Conservation (phyloP, 2,329 filamentous ascomycete species). For the Neonectria punicea region DNA sequence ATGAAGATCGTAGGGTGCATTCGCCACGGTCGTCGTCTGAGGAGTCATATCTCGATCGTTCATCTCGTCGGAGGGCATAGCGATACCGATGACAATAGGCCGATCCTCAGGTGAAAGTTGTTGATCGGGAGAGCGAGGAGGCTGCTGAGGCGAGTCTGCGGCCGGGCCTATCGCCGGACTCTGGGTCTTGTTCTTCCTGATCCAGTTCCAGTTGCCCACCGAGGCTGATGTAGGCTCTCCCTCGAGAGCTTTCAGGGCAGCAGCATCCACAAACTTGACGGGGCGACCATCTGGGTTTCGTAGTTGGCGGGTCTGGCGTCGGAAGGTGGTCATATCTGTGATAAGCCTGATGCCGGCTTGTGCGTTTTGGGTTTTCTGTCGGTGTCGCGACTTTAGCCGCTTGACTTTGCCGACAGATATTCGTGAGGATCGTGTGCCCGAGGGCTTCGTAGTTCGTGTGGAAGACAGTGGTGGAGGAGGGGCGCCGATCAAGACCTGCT, state of each 20-base stretch:
- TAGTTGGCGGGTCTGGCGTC: slow-evolving; percentile 50
- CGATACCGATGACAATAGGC: slow-evolving; percentile 79
- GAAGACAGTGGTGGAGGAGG: slow-evolving; percentile 32
- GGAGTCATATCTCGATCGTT: slow-evolving; percentile 54
- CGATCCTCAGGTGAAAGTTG: slow-evolving; percentile 75
- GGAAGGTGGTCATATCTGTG: slow-evolving; percentile 72
- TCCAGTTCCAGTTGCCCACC: slow-evolving; percentile 68
- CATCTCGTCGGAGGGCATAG: slow-evolving; percentile 62
- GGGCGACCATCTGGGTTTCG: slow-evolving; percentile 46
- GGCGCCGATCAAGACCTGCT: slow-evolving; percentile 47
- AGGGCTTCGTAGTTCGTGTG: slow-evolving; percentile 25
- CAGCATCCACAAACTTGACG: slow-evolving; percentile 66
- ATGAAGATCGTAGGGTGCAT: slow-evolving; percentile 41
- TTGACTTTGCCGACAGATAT: slow-evolving; percentile 54
- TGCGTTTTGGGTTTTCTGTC: slow-evolving; percentile 70
- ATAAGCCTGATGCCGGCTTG: slow-evolving; percentile 74
- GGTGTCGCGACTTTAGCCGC: slow-evolving; percentile 66
- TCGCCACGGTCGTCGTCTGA: slow-evolving; percentile 58
- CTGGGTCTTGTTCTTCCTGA: slow-evolving; percentile 54
- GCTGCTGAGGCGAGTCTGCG: slow-evolving; percentile 43
- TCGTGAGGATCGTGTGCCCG: slow-evolving; percentile 45
- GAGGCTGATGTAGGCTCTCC: slow-evolving; percentile 64
- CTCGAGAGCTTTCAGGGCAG: slow-evolving; percentile 68
- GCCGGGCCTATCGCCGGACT: slow-evolving; percentile 42
- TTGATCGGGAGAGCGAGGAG: slow-evolving; percentile 42